A percentile compares a stretch with the other conserved stretches of the same genome.
Evolutionary conservation across 1,139 yeast species (phyloP).

Genomic region (Scheffersomyces stambukii): DNA sequence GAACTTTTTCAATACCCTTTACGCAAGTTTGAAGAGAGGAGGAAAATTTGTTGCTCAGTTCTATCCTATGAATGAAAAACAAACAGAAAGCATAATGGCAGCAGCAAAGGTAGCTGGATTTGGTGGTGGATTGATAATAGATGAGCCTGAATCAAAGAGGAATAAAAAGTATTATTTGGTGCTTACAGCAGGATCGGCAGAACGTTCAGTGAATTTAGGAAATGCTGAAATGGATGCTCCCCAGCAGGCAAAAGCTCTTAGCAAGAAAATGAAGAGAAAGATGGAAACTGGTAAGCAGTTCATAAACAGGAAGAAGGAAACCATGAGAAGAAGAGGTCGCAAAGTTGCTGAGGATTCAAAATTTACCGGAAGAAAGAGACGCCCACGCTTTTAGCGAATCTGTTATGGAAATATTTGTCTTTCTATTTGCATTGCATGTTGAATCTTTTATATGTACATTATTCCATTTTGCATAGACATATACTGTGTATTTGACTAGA

Average conservation of each 20-base stretch:
- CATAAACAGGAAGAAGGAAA: slow-evolving; percentile 86
- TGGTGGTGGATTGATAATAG: slow-evolving; percentile 92
- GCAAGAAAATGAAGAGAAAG: slow-evolving; percentile 50
- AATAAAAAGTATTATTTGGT: slow-evolving; percentile 89
- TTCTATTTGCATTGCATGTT: too few relatives aligned
- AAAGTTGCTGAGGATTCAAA: slow-evolving; percentile 85
- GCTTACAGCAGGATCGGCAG: slow-evolving; percentile 80
- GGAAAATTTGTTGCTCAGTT: slow-evolving; percentile 98
- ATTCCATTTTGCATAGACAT: too few relatives aligned
- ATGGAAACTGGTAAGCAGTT: slow-evolving; percentile 75
- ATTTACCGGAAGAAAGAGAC: slow-evolving; percentile 91
- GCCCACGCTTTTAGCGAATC: slow-evolving; percentile 75
- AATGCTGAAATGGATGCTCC: slow-evolving; percentile 78
- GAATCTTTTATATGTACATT: too few relatives aligned
- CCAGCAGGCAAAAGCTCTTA: slow-evolving; percentile 34
- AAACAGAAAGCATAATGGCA: slow-evolving; percentile 67
- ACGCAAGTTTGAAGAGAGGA: slow-evolving; percentile 83
- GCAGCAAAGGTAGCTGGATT: slow-evolving; percentile 96
- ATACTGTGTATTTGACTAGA: too few relatives aligned
- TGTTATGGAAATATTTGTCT: too few relatives aligned
- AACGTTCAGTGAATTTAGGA: slow-evolving; percentile 62
- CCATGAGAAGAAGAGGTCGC: slow-evolving; percentile 89
- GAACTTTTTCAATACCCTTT: slow-evolving; percentile 82
- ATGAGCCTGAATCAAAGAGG: slow-evolving; percentile 89
- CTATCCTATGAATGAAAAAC: slow-evolving; percentile 87